Evolutionary conservation across 768 basidiomycete genomes (phyloP).

Genomic region (Pleurotus tuber-regium): DNA sequence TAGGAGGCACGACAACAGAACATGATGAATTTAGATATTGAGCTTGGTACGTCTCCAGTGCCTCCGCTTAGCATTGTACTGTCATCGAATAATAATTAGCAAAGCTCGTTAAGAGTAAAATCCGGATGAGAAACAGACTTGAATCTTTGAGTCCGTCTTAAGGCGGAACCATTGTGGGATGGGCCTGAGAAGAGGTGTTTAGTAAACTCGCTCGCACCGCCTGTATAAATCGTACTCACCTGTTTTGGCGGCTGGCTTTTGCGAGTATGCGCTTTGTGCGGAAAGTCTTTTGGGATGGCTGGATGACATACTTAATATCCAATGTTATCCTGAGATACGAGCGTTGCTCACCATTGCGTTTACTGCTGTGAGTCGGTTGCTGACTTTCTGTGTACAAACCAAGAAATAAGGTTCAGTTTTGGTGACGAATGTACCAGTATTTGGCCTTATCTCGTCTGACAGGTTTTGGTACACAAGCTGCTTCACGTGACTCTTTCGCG

Average conservation of each 20-base stretch:
- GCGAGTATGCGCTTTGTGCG: slow-evolving; percentile 96
- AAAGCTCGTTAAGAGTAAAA: background rate
- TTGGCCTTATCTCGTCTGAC: background rate
- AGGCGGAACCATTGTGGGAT: slow-evolving; percentile 99
- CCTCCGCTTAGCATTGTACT: slow-evolving; percentile 95
- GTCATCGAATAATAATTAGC: slow-evolving; percentile 14
- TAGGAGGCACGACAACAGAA: too few species aligned
- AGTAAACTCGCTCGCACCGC: background rate
- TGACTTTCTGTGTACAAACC: slow-evolving; percentile 9
- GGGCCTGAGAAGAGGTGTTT: slow-evolving; percentile 50
- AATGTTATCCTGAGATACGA: background rate
- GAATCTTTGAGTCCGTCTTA: slow-evolving; percentile 94
- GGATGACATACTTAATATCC: slow-evolving; percentile 17
- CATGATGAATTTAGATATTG: slow-evolving; percentile 96
- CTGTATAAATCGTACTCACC: slow-evolving; percentile 45
- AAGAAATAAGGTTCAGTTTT: slow-evolving; percentile 9
- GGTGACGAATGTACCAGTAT: slow-evolving; percentile 7
- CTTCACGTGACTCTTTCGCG: slow-evolving; percentile 1
- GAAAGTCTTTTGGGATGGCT: slow-evolving; percentile 99
- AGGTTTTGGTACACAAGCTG: background rate
- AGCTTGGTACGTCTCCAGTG: slow-evolving; percentile 99
- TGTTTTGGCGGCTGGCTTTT: slow-evolving; percentile 94
- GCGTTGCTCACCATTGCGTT: slow-evolving; percentile 43
- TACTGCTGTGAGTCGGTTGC: slow-evolving; percentile 1
- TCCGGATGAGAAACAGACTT: slow-evolving; percentile 47